Base-by-base conservation (phyloP, 75 land plant genomes). In the Sequoia sempervirens region DNA sequence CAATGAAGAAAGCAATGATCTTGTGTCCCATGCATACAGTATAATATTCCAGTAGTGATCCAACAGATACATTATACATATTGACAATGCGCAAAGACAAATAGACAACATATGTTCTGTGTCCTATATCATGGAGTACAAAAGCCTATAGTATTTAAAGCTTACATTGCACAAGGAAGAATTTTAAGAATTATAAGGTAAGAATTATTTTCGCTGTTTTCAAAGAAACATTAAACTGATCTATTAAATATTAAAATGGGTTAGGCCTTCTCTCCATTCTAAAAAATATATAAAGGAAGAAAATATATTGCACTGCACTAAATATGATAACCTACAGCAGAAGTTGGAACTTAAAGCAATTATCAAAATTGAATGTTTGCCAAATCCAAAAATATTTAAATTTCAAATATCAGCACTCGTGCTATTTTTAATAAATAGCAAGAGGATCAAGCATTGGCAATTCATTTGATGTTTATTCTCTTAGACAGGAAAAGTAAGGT, bases 1-100 rank as follows among this genome's bases (percentile, higher is more conserved):
- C 34, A 83, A 40, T 50, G 61, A 28, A 85, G 11, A 82, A 34
- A 73, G 37, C 66, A 81, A 80, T 50, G 80, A 43, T 43, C 45
- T 26, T 1, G 3, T 40, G 46, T 78, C 45, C 12, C 13, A 3
- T 78, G 4, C 23, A 78, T 45, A 12, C 28, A 78, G n/a, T 43
- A 41, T 43, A 78, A 78, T n/a, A 78, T 43, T 78, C 80, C 46
- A 23, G 50, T 9, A 78, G 47, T 45, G 23, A 45, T 10, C 40
- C 80, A 40, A 38, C 18, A 23, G 34, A 69, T 26, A 69, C 73
- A 69, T 69, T 69, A 10, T 10, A 69, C 34, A 69, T 69, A 69
- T 2, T 69, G n/a, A 69, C 36, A 2, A 28, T 69, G n/a, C 32
- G 73, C 64, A 20, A 58, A 30, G 36, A 12, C 30, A 69, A 69